These are phyloP conservation scores for Alternaria tenuissima DNA, from an alignment of 2,329 filamentous ascomycete genomes.

Conservation along the genomic window DNA sequence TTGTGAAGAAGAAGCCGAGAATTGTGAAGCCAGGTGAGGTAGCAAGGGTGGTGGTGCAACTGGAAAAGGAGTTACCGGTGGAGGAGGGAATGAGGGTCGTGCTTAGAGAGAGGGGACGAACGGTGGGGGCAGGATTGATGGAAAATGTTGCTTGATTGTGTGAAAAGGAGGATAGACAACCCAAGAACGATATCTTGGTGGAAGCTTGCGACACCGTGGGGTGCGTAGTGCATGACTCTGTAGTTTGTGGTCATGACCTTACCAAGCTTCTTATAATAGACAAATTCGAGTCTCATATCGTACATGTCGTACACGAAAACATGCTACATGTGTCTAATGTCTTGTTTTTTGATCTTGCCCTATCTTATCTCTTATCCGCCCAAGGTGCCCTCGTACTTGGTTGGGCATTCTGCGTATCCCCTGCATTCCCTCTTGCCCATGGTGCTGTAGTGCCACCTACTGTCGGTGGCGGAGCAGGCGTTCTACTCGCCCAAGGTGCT, in stretches of 20 bases:
- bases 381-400: slow-evolving; percentile 36
- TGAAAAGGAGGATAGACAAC: background rate
- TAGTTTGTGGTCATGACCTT: background rate
- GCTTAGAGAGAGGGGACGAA: slow-evolving; percentile 79
- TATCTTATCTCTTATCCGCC: slow-evolving; percentile 27
- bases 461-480: slow-evolving; percentile 27
- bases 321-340: background rate
- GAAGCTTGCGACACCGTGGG: background rate
- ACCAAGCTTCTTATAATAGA: background rate
- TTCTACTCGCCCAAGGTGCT: slow-evolving; percentile 36
- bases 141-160: slow-evolving; percentile 58
- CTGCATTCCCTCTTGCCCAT: slow-evolving; percentile 28
- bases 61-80: slow-evolving; percentile 77
- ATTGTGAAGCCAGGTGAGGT: slow-evolving; percentile 82
- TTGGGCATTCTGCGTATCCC: slow-evolving; percentile 7
- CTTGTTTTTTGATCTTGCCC: background rate
- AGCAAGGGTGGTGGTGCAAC: slow-evolving; percentile 77
- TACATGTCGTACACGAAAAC: background rate
- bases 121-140: slow-evolving; percentile 85
- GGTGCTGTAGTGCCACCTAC: slow-evolving; percentile 34
- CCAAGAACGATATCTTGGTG: background rate
- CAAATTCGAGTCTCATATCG: background rate
- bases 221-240: background rate
- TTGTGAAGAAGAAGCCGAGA: slow-evolving; percentile 82
- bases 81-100: slow-evolving; percentile 84